Percentiles rank a stretch among this genome's conserved stretches.
Evolutionary conservation across 257 asterid species (phyloP).

Genomic region (Solanum pinnatisectum): DNA sequence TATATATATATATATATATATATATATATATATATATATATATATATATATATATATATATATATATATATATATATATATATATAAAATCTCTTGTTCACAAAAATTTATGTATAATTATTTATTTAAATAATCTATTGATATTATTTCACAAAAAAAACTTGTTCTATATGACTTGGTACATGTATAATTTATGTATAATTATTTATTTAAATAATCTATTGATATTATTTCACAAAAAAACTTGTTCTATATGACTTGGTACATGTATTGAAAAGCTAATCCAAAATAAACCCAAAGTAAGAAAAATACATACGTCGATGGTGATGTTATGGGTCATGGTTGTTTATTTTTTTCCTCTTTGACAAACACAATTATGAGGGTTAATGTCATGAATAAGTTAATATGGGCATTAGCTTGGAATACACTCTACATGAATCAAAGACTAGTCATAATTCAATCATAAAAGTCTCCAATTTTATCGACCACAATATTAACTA

Average conservation of each 20-base stretch:
- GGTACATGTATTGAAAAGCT: neutral
- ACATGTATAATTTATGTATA: neutral
- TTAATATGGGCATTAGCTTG: conserved; percentile 23
- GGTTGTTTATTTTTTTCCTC: neutral
- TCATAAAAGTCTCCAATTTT: neutral
- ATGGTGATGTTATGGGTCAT: neutral
- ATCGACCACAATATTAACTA: neutral
- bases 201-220: too few species aligned
- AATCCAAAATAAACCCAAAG: neutral
- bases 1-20: too few species aligned
- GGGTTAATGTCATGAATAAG: neutral
- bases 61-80: too few species aligned
- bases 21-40: too few species aligned
- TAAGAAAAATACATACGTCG: neutral
- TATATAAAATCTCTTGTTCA: too few species aligned
- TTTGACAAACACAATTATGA: neutral
- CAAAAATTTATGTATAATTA: neutral
- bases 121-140: neutral
- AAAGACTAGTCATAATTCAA: conserved; percentile 7
- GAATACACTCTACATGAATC: conserved; percentile 21
- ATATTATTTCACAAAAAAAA: neutral
- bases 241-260: neutral
- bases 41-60: too few species aligned
- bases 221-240: neutral
- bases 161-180: neutral